Base-by-base conservation (phyloP, 371 early-diverging fungal genomes). In the Actinomortierella ambigua region DNA sequence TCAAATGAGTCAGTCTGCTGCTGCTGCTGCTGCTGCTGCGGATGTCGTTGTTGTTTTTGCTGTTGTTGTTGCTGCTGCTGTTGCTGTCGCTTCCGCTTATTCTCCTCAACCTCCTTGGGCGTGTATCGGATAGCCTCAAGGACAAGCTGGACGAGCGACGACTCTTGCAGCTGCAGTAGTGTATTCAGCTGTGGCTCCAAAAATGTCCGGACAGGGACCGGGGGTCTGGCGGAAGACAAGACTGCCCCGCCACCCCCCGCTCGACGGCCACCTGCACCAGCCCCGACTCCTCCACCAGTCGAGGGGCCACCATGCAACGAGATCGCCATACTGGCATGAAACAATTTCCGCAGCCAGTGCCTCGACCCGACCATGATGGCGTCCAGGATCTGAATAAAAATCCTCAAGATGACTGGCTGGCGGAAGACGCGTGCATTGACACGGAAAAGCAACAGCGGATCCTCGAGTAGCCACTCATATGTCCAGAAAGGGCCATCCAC, bases 81-180 rank as follows among this genome's bases (percentile, higher is more conserved):
- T 2, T 48, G 48, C 20, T 48, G 48, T 8, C 24, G 15, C 8
- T 8, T 18, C 9, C 24, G 48, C 20, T 22, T 18, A 20, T 48
- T 18, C 8, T 48, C 48, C 48, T 48, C 24, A 48, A 22, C 22
- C 48, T 48, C 24, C 22, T 48, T 24, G 15, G 54, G 61, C 13
- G 64, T 44, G 2, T 53, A 51, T 29, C 67, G 60, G 29, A 82
- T 82, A 6, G 70, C 59, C 43, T 83, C 84, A 2, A 86, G 71
- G 24, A 86, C 50, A 11, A 81, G 49, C 29, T 86, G 87, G 49
- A 86, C 71, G 65, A 85, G 75, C 0, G 76, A 59, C 3, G 82
- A 63, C 51, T 86, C 87, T 55, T 86, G 87, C 6, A 79, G 81
- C 58, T 82, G 81, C 15, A 82, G 65, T 50, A 84, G 53, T 0